phyloP scores from a whole-genome alignment of 192 early-diverging fungal species.

The Umbelopsis isabellina region DNA sequence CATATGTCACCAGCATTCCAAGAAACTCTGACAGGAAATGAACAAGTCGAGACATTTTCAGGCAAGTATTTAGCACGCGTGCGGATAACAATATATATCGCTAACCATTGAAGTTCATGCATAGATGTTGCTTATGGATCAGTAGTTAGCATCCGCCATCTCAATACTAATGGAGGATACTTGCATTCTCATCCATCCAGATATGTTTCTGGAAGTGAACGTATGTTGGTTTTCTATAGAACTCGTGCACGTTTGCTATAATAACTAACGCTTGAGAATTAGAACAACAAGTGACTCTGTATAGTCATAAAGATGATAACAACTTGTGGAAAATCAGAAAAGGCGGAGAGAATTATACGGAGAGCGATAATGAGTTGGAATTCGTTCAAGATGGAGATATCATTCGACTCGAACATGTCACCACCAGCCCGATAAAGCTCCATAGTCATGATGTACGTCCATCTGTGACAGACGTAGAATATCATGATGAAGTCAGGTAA shows the following conservation, averaged over 20 bases:
- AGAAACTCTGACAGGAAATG: constrained; percentile 73
- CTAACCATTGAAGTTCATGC: neutral
- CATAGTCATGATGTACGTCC: constrained; percentile 75
- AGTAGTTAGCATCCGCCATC: constrained; percentile 64
- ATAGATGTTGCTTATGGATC: constrained; percentile 70
- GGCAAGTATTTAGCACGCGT: constrained; percentile 37
- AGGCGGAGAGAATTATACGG: constrained; percentile 18
- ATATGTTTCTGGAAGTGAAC: constrained; percentile 77
- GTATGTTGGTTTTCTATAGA: constrained; percentile 27
- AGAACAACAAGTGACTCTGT: constrained; percentile 81
- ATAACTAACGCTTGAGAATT: constrained; percentile 39
- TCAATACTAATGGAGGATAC: constrained; percentile 75
- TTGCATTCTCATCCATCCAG: constrained; percentile 69
- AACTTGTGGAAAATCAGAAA: constrained; percentile 73
- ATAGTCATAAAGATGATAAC: constrained; percentile 79
- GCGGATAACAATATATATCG: neutral
- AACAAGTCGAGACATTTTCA: constrained; percentile 50
- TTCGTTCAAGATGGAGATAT: constrained; percentile 71
- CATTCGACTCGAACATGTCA: constrained; percentile 73
- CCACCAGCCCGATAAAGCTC: constrained; percentile 61
- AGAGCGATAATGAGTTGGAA: constrained; percentile 39
- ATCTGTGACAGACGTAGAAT: constrained; percentile 70
- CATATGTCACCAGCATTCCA: constrained; percentile 94
- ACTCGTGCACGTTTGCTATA: neutral
- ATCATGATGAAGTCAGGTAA: constrained; percentile 73